Base-by-base conservation (phyloP, 441 rosid species). In the Isatis lusitanica region DNA sequence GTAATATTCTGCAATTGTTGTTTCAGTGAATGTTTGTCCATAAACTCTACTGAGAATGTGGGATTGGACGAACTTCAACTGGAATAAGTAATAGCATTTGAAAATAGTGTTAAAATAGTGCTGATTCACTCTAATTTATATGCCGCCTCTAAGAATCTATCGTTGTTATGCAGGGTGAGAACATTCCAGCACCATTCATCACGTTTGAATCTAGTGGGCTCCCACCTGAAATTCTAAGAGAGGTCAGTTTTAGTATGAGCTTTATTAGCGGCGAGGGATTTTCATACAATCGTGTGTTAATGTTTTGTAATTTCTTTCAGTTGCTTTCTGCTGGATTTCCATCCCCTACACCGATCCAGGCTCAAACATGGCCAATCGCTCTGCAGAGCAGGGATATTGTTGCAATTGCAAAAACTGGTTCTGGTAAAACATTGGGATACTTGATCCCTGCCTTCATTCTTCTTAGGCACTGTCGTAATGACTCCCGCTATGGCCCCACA, bases 341-440 rank as follows among this genome's bases (percentile, higher is more conserved):
- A 21, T 80, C 88, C 26, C 99, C 99, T 33, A 94, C 99, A 43
- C 98, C 99, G 5, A 94, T 94, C 70, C 99, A 94, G 82, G 98
- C 99, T 61, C 99, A 94, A 83, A 88, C 99, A 42, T 94, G 99
- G 99, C 96, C 99, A 55, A 90, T 94, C 84, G 96, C 99, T 30
- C 74, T 92, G 38, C 93, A 86, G 74, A 84, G 86, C 78, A 86
- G 88, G 74, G 99, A 94, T 76, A 89, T 90, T 63, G 98, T 94
- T 47, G 99, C 99, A 62, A 87, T 90, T 86, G 99, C 99, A 17
- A 94, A 92, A 85, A 92, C 98, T 66, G 98, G 99, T 78, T 94
- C 99, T 17, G 99, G 99, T 68, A 94, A 94, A 88, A 94, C 99
- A 31, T 78, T 94, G 83, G 99, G 99, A 46, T 94, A 94, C 72